Base-by-base conservation (phyloP, 345 rosid genomes). In the Salix caprea region DNA sequence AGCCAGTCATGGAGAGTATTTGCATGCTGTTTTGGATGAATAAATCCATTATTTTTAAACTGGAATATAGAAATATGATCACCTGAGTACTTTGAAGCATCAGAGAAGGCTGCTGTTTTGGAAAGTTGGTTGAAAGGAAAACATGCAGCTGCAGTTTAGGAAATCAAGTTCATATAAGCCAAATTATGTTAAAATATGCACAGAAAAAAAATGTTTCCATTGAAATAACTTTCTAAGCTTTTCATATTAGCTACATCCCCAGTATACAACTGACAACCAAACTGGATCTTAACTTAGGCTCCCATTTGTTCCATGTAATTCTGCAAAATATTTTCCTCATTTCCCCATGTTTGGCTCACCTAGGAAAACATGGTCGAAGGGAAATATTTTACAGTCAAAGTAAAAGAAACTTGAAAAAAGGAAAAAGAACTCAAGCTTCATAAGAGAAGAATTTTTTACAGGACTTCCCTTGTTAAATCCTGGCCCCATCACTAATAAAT, bases 51-150 rank as follows among this genome's bases (percentile, higher is more conserved):
- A 69, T 32, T 75, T 58, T 34, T 39, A 71, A 11, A 26, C 8
- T 2, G 11, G 32, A 74, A 46, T 8, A 13, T 26, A 77, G 78
- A 56, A 18, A 36, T 26, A 67, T 50, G 19, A 70, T 76, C 75
- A 95, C 99, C 97, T 91, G 94, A 71, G 86, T 85, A 87, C 99
- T 96, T 75, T 91, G 97, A 72, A 96, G 91, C 84, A 89, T 81
- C 77, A 96, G 75, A 78, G 85, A 78, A 50, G 98, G 96, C 76
- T 86, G 98, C 72, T 91, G 93, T 86, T 88, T 96, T 9, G 99
- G 99, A 83, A 92, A 96, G 80, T 87, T 95, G 67, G 91, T 82
- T 83, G 95, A 76, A 74, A 96, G 70, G 70, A 76, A 78, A 80
- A 96, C 67, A 80, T 91, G 90, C 78, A 91, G 95, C 99, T 96